phyloP scores from a whole-genome alignment of 2,329 filamentous ascomycete genomes.

The Daldinia sp. region DNA sequence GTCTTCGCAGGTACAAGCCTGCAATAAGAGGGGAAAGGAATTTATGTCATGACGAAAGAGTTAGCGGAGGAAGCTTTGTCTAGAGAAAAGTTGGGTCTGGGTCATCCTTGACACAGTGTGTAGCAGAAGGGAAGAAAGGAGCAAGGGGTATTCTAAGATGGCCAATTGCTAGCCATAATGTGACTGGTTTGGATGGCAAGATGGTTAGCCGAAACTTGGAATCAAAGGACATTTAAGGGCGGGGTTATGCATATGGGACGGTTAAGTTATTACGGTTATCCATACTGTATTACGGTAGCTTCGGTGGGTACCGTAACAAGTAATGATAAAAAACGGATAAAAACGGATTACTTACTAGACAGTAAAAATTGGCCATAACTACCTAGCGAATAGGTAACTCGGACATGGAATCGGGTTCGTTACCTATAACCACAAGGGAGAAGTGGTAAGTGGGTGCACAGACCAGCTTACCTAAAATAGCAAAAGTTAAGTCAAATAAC shows the following conservation, averaged over 20 bases:
- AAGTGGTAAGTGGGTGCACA: too few species aligned
- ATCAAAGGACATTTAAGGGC: neutral
- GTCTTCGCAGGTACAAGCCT: slow-evolving; percentile 32
- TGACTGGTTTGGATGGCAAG: neutral
- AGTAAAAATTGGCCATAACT: too few species aligned
- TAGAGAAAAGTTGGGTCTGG: slow-evolving; percentile 6
- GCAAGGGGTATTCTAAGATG: neutral
- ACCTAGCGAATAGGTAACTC: too few species aligned
- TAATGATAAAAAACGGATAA: too few species aligned
- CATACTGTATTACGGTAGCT: neutral
- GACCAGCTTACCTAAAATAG: too few species aligned
- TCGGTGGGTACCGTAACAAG: neutral
- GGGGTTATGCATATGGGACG: slow-evolving; percentile 1
- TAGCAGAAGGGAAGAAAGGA: neutral
- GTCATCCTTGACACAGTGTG: slow-evolving; percentile 34
- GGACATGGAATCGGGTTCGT: too few species aligned
- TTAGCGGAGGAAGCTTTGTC: slow-evolving; percentile 26
- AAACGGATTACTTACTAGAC: neutral
- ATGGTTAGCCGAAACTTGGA: slow-evolving; percentile 13
- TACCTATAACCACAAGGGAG: too few species aligned
- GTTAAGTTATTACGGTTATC: neutral
- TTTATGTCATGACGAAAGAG: slow-evolving; percentile 35
- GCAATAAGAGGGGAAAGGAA: slow-evolving; percentile 32
- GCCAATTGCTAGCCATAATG: neutral
- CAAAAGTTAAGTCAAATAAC: too few species aligned